Base-by-base conservation (phyloP, 2,329 filamentous ascomycete genomes). In the Aspergillus brasiliensis region DNA sequence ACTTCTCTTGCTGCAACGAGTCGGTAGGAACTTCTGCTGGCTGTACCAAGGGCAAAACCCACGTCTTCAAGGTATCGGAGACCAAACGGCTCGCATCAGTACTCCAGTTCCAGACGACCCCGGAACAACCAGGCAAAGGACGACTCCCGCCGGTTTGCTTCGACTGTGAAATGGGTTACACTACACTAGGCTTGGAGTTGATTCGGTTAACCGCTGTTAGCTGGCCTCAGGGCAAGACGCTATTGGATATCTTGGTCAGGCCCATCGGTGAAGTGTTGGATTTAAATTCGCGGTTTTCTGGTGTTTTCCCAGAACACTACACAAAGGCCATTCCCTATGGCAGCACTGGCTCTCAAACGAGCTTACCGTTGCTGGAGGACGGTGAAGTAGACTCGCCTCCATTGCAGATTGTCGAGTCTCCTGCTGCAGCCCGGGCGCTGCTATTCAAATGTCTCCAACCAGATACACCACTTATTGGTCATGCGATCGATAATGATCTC, bases 91-190 rank as follows among this genome's bases (percentile, higher is more conserved):
- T 99, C 25, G 92, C 92, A 0, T 80, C 88, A 0, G 79, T 94
- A 3, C 83, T 96, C 68, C 92, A 94, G 54, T 99, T 96, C 73
- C 84, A 86, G 58, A 77, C 86, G 62, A 98, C 95, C 0, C 93
- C 93, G 0, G 40, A 52, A 27, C 76, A 79, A 27, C 65, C 67
- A 46, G 63, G 65, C 11, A 70, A 74, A 62, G 68, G 64, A 40
- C 62, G 58, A 21, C 68, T 67, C 28, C 67, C 63, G 1, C 84
- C 85, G 37, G 87, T 98, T 10, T 90, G 88, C 64, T 94, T 99
- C 69, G 95, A 99, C 74, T 98, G 95, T 70, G 95, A 99, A 73
- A 99, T 99, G 95, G 91, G 91, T 4, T 98, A 96, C 72, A 99
- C 96, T 0, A 91, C 91, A 0, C 77, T 89, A 52, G 95, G 96